Conservation (phyloP, 2,329 filamentous ascomycete species). For the Triangularia setosa region DNA sequence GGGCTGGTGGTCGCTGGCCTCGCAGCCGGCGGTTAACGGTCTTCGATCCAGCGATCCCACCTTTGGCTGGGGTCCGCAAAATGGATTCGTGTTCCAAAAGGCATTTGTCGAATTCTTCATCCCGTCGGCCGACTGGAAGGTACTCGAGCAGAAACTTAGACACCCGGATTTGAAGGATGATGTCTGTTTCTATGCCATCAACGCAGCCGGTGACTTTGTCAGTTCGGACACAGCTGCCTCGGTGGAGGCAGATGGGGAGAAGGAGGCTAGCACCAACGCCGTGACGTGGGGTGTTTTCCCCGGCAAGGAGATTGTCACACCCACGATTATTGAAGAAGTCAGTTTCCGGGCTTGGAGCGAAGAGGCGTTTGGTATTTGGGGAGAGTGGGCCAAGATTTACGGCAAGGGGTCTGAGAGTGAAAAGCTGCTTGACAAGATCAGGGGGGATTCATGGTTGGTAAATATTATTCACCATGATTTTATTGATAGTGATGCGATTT, state of each 20-base stretch:
- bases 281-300: slow-evolving; percentile 97
- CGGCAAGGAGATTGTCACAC: slow-evolving; percentile 92
- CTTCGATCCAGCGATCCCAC: slow-evolving; percentile 69
- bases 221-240: slow-evolving; percentile 53
- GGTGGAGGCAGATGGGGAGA: slow-evolving; percentile 13
- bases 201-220: slow-evolving; percentile 71
- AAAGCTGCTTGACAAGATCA: slow-evolving; percentile 63
- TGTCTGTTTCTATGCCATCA: slow-evolving; percentile 85
- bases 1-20: slow-evolving; percentile 96
- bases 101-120: slow-evolving; percentile 97
- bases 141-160: slow-evolving; percentile 60
- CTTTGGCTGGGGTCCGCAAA: slow-evolving; percentile 89
- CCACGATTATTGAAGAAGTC: slow-evolving; percentile 93
- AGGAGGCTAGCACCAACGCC: slow-evolving; percentile 68
- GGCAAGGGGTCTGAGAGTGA: slow-evolving; percentile 67
- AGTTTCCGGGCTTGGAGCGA: slow-evolving; percentile 93
- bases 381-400: slow-evolving; percentile 89
- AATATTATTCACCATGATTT: slow-evolving; percentile 85
- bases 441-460: slow-evolving; percentile 77
- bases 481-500: slow-evolving; percentile 66
- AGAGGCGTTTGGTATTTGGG: slow-evolving; percentile 94
- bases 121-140: slow-evolving; percentile 65
- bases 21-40: slow-evolving; percentile 90
- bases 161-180: slow-evolving; percentile 57
- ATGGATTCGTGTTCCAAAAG: slow-evolving; percentile 97